phyloP scores from a whole-genome alignment of 306 rosid species.

The Prunus padus region DNA sequence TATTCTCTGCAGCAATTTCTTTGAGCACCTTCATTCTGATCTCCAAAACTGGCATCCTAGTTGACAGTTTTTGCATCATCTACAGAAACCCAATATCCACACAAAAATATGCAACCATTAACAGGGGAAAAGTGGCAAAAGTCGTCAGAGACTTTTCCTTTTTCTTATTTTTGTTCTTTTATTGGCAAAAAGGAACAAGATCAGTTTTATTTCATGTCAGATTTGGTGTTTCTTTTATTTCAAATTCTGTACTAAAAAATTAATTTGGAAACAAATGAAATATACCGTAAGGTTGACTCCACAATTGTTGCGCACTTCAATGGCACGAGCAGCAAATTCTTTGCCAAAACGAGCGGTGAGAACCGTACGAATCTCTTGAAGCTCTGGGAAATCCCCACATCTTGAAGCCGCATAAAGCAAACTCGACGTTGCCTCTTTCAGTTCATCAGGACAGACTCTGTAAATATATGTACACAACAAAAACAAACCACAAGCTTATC shows the following conservation, averaged over 20 bases:
- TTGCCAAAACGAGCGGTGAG: slow-evolving; percentile 69
- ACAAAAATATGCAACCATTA: background rate
- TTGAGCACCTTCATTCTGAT: slow-evolving; percentile 63
- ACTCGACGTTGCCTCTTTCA: slow-evolving; percentile 71
- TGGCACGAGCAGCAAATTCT: slow-evolving; percentile 59
- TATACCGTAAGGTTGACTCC: slow-evolving; percentile 62
- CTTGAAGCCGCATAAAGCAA: slow-evolving; percentile 75
- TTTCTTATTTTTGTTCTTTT: no score
- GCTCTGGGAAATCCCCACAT: slow-evolving; percentile 97
- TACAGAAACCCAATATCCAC: slow-evolving; percentile 26
- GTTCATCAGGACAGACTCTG: slow-evolving; percentile 81
- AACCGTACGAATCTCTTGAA: slow-evolving; percentile 65
- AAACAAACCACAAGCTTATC: background rate
- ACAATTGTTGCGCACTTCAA: slow-evolving; percentile 73
- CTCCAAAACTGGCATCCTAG: slow-evolving; percentile 65
- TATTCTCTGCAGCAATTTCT: slow-evolving; percentile 72
- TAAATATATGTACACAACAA: background rate
- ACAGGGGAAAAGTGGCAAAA: background rate
- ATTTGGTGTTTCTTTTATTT: background rate
- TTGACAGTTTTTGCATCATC: slow-evolving; percentile 72
- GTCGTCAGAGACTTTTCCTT: no score
- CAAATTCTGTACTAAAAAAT: no score
- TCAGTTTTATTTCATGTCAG: no score
- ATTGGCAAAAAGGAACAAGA: no score
- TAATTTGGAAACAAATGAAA: no score